phyloP scores from a whole-genome alignment of 2,329 filamentous ascomycete genomes.

The Fusarium sp. region DNA sequence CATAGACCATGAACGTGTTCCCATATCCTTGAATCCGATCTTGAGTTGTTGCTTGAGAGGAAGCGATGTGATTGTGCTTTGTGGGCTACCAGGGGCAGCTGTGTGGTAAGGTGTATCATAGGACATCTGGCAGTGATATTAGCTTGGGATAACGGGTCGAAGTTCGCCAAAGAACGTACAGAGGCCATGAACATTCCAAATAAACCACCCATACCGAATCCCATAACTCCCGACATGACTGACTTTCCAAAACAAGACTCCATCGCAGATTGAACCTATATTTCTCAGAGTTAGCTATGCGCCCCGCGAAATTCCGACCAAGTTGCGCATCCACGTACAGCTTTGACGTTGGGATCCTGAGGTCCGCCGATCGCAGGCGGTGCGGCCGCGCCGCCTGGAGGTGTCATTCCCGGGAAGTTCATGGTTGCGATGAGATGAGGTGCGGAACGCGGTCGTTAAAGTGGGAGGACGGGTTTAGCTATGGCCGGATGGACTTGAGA shows the following conservation, averaged over 20 bases:
- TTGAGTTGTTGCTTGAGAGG: conserved; percentile 86
- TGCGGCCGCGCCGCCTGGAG: conserved; percentile 39
- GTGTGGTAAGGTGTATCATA: conserved; percentile 91
- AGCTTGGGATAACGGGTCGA: background rate
- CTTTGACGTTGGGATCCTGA: conserved; percentile 64
- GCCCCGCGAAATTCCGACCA: background rate
- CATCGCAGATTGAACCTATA: conserved; percentile 83
- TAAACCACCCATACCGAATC: conserved; percentile 90
- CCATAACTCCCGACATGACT: conserved; percentile 89
- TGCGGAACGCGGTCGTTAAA: background rate
- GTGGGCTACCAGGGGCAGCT: conserved; percentile 52
- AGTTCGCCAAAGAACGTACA: conserved; percentile 62
- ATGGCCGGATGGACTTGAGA: conserved; percentile 23
- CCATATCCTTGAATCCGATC: conserved; percentile 94
- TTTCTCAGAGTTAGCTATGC: conserved; percentile 8
- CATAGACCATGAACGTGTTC: conserved; percentile 79
- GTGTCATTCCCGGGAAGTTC: conserved; percentile 52
- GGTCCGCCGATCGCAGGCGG: conserved; percentile 46
- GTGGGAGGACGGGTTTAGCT: conserved; percentile 32
- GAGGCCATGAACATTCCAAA: conserved; percentile 99
- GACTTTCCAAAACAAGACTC: conserved; percentile 93
- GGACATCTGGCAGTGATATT: conserved; percentile 75
- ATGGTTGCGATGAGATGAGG: conserved; percentile 43
- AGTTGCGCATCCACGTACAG: conserved; percentile 49
- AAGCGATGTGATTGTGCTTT: conserved; percentile 65